Evolutionary conservation across 2,329 filamentous ascomycete species (phyloP).

Genomic region (Rutstroemia sydowiana): DNA sequence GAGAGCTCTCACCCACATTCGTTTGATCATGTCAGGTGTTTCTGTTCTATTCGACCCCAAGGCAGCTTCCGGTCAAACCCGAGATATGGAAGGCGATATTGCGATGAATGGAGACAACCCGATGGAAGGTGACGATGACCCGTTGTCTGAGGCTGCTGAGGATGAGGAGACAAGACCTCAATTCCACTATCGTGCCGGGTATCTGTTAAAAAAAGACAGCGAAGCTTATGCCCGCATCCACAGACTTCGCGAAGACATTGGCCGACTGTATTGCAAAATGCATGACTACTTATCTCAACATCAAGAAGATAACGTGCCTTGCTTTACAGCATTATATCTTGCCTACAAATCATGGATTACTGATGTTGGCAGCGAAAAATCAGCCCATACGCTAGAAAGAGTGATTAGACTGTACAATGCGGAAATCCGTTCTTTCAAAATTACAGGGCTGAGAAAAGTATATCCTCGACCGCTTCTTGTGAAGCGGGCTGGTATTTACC

Average conservation of each 20-base stretch:
- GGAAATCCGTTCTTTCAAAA: slow-evolving; percentile 88
- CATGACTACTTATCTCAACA: slow-evolving; percentile 76
- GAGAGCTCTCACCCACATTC: slow-evolving; percentile 76
- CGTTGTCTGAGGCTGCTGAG: slow-evolving; percentile 55
- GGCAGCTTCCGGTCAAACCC: slow-evolving; percentile 52
- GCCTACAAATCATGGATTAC: slow-evolving; percentile 96
- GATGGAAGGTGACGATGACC: slow-evolving; percentile 50
- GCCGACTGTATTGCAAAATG: slow-evolving; percentile 71
- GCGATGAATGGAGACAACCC: slow-evolving; percentile 40
- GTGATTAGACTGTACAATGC: slow-evolving; percentile 77
- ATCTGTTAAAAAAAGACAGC: slow-evolving; percentile 60
- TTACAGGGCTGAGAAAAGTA: slow-evolving; percentile 82
- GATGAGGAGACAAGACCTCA: slow-evolving; percentile 79
- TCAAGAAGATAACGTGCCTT: slow-evolving; percentile 92
- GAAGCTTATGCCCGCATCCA: slow-evolving; percentile 71
- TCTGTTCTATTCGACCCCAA: slow-evolving; percentile 82
- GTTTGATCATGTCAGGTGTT: slow-evolving; percentile 84
- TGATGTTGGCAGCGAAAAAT: slow-evolving; percentile 92
- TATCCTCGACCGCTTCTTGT: slow-evolving; percentile 91
- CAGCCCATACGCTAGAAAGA: slow-evolving; percentile 85
- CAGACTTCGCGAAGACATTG: slow-evolving; percentile 69
- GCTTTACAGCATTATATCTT: slow-evolving; percentile 87
- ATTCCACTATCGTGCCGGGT: slow-evolving; percentile 84
- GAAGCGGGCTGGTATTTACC: slow-evolving; percentile 88
- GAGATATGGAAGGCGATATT: slow-evolving; percentile 38